Conservation (phyloP, 306 rosid species). For the Acacia crassicarpa region DNA sequence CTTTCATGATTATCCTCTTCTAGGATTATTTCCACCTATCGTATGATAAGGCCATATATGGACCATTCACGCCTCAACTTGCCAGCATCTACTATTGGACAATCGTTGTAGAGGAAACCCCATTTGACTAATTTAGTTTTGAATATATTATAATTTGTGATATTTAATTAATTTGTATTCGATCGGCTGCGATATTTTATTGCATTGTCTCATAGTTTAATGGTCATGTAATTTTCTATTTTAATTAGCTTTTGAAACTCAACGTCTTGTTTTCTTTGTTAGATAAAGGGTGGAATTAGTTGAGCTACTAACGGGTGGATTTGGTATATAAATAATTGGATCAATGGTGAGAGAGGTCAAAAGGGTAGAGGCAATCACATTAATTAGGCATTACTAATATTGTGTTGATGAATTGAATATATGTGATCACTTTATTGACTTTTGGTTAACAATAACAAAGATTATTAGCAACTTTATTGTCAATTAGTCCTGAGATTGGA, state of each 20-base stretch:
- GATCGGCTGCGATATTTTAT: neutral
- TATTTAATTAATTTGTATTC: neutral
- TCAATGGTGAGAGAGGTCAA: conserved; percentile 24
- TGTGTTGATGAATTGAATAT: conserved; percentile 12
- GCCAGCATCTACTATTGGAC: neutral
- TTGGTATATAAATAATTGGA: conserved; percentile 27
- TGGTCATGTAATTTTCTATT: neutral
- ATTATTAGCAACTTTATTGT: conserved; percentile 17
- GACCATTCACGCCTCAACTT: neutral
- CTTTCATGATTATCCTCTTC: no score
- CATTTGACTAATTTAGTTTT: neutral
- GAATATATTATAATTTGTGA: neutral
- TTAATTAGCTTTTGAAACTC: neutral
- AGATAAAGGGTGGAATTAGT: conserved; percentile 24
- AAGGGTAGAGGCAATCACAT: conserved; percentile 14
- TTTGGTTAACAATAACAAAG: neutral
- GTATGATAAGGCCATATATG: no score
- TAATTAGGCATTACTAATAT: conserved; percentile 14
- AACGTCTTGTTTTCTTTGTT: neutral
- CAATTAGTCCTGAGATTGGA: conserved; percentile 30
- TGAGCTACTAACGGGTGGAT: conserved; percentile 39
- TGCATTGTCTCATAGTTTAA: neutral
- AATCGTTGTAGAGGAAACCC: neutral
- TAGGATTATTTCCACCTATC: no score
- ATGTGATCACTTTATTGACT: conserved; percentile 32